These are phyloP conservation scores for Ceratobasidium sp. DNA, from an alignment of 1,284 basidiomycete species.

Conservation along the genomic window DNA sequence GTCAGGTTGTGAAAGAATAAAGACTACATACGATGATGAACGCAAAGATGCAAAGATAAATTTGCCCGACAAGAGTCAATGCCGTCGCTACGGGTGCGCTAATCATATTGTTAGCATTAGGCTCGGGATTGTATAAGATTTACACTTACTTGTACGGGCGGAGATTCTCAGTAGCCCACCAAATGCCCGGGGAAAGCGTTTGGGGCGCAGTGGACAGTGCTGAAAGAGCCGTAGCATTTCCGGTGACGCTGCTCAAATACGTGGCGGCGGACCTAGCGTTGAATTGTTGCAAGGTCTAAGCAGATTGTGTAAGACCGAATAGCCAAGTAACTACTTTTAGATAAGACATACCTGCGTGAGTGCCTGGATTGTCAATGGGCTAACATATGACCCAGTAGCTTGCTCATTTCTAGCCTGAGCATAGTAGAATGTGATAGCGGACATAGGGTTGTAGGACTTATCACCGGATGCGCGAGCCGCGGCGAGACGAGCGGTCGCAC, in stretches of 20 bases:
- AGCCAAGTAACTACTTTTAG: too few species aligned
- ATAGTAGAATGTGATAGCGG: constrained; percentile 57
- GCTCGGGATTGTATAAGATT: too few species aligned
- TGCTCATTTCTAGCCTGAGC: constrained; percentile 59
- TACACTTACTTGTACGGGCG: constrained; percentile 58
- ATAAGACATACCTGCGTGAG: too few species aligned
- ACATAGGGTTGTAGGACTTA: constrained; percentile 55
- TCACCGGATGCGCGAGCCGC: constrained; percentile 57
- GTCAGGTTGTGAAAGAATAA: too few species aligned
- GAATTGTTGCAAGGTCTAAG: constrained; percentile 27
- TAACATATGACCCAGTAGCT: constrained; percentile 57
- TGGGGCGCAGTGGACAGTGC: constrained; percentile 58
- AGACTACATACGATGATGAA: constrained; percentile 12
- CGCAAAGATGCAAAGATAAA: constrained; percentile 61
- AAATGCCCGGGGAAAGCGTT: constrained; percentile 58
- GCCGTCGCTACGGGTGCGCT: constrained; percentile 61
- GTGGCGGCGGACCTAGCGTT: constrained; percentile 45
- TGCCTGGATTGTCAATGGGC: constrained; percentile 52
- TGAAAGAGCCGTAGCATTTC: constrained; percentile 52
- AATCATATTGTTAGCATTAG: too few species aligned
- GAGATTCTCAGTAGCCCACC: constrained; percentile 57
- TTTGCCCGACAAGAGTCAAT: constrained; percentile 61
- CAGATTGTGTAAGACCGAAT: constrained; percentile 49
- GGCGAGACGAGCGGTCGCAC: constrained; percentile 54
- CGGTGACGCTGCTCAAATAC: constrained; percentile 52